A percentile compares a stretch with the other conserved stretches of the same genome.
phyloP scores from a whole-genome alignment of 495 filamentous ascomycete genomes.

The Neurospora cerealis region DNA sequence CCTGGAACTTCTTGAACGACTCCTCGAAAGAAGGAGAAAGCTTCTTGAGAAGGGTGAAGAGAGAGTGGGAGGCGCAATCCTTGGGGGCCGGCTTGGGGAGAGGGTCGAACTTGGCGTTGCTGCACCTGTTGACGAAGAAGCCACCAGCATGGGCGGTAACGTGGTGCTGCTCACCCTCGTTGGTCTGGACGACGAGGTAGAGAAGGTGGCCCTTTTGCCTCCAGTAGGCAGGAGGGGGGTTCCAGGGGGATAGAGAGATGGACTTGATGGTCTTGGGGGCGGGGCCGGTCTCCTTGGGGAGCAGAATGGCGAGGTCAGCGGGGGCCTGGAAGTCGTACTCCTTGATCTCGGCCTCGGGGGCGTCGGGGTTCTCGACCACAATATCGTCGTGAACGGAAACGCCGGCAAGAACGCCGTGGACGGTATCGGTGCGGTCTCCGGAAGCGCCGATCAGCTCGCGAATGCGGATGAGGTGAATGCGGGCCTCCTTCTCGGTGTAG shows the following conservation, averaged over 20 bases:
- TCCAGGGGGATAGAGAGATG: conserved; percentile 86
- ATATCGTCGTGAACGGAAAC: conserved; percentile 77
- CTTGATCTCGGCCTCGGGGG: conserved; percentile 38
- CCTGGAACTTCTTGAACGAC: conserved; percentile 65
- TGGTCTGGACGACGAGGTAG: conserved; percentile 79
- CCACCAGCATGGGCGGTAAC: conserved; percentile 89
- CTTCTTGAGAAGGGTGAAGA: conserved; percentile 65
- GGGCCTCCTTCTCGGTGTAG: conserved; percentile 97
- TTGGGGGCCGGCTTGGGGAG: conserved; percentile 64
- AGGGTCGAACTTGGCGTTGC: conserved; percentile 87
- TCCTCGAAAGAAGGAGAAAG: conserved; percentile 74
- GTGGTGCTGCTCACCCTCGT: conserved; percentile 86
- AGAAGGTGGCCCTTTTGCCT: conserved; percentile 88
- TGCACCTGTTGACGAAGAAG: conserved; percentile 92
- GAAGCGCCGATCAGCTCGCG: conserved; percentile 88
- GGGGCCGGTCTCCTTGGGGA: conserved; percentile 52
- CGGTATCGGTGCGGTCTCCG: conserved; percentile 74
- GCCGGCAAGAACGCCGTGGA: conserved; percentile 84
- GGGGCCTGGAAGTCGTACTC: conserved; percentile 68
- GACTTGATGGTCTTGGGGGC: conserved; percentile 83
- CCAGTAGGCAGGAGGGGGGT: conserved; percentile 85
- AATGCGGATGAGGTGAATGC: conserved; percentile 84
- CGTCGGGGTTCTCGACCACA: conserved; percentile 23
- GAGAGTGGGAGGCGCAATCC: conserved; percentile 65
- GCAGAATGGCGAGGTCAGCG: conserved; percentile 56